A percentile compares a stretch with the other conserved stretches of the same genome.
Conservation (phyloP, 768 basidiomycete species). For the Pisolithus tinctorius region DNA sequence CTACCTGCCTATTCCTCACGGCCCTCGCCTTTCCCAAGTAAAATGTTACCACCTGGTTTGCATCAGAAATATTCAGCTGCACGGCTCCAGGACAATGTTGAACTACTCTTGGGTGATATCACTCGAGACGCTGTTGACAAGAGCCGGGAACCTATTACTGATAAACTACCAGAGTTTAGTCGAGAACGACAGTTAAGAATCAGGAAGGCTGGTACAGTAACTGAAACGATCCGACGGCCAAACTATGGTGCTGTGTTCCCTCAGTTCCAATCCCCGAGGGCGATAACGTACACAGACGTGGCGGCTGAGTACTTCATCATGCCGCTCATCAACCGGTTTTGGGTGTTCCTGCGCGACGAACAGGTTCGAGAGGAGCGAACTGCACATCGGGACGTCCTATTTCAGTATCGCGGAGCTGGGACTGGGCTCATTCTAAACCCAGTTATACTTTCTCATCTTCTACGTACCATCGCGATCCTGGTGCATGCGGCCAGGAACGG, state of each 20-base stretch:
- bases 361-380: slow-evolving; percentile 70
- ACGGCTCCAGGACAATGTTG: slow-evolving; percentile 38
- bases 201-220: slow-evolving; percentile 39
- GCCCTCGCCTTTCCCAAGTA: slow-evolving; percentile 66
- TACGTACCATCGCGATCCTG: slow-evolving; percentile 71
- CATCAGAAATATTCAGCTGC: slow-evolving; percentile 61
- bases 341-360: slow-evolving; percentile 86
- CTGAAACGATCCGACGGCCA: slow-evolving; percentile 29
- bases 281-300: slow-evolving; percentile 52
- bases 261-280: slow-evolving; percentile 2
- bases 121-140: slow-evolving; percentile 57
- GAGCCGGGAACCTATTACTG: slow-evolving; percentile 45
- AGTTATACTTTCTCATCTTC: slow-evolving; percentile 65
- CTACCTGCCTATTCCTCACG: slow-evolving; percentile 26
- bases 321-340: slow-evolving; percentile 91
- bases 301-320: slow-evolving; percentile 86
- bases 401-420: slow-evolving; percentile 64
- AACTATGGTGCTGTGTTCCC: slow-evolving; percentile 13
- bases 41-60: slow-evolving; percentile 61
- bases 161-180: slow-evolving; percentile 52
- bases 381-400: slow-evolving; percentile 43
- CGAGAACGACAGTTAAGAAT: slow-evolving; percentile 75
- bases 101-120: slow-evolving; percentile 55
- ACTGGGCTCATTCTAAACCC: slow-evolving; percentile 80
- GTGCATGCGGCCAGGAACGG: slow-evolving; percentile 80